Base-by-base conservation (phyloP, 176 grass and related monocot genomes). In the Raddia guianensis region DNA sequence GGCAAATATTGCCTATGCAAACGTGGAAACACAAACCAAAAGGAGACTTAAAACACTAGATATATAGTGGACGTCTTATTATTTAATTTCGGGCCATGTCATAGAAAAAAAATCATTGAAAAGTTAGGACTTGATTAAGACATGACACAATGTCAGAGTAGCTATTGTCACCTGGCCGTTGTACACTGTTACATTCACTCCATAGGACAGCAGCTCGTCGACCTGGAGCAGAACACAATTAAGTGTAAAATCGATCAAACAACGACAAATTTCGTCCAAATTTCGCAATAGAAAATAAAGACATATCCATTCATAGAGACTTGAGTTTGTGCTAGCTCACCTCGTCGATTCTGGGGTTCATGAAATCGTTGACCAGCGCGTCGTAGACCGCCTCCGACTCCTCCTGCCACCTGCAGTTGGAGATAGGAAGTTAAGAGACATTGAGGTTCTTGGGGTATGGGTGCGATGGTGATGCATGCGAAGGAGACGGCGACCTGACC, bases 321-420 rank as follows among this genome's bases (percentile, higher is more conserved):
- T 14, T 6, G 27, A 20, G 6, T 3, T 2, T 0, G 7, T 11
- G 44, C 27, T 67, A 3, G 12, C 12, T 43, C 48, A 73, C 93
- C 90, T 96, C 93, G 4, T 63, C 16, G 54, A 97, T 97, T 76
- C 85, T 83, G 63, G 90, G 85, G 54, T 89, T 92, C 93, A 97
- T 90, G 57, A 90, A 80, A 18, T 84, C 76, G 9, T 75, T 79
- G 0, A 16, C 68, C 42, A 97, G 11, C 34, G 79, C 80, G 12
- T 53, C 6, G 49, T 80, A 87, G 21, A 87, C 86, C 0, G 70
- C 46, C 51, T 67, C 12, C 2, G 70, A 60, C 3, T 21, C 9
- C 44, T 55, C 16, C 3, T 86, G 80, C 86, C 75, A 82, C 47
- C 49, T 76, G 44, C 15, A 71, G 33, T 67, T 34, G 2, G 42